Conservation (phyloP, 768 basidiomycete species). For the Agaricus sinodeliciosus region DNA sequence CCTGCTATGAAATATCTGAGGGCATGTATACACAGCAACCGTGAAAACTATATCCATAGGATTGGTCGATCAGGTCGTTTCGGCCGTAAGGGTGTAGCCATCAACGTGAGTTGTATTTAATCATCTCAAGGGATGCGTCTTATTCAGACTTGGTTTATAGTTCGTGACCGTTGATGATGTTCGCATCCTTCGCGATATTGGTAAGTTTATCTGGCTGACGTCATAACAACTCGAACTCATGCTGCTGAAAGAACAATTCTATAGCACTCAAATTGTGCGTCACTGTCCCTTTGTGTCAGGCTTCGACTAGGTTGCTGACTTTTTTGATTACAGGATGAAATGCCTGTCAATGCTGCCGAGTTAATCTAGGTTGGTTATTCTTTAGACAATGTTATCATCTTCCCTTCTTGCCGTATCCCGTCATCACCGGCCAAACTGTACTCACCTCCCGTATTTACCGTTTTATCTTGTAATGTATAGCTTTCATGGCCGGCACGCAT, state of each 20-base stretch:
- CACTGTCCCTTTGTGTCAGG: conserved; percentile 11
- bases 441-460: conserved; percentile 2
- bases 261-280: conserved; percentile 87
- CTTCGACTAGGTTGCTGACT: background rate
- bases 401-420: background rate
- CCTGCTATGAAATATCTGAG: conserved; percentile 2
- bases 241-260: conserved; percentile 74
- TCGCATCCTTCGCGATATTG: conserved; percentile 94
- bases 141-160: conserved; percentile 31
- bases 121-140: background rate
- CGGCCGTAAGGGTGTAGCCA: conserved; percentile 98
- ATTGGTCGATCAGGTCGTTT: conserved; percentile 99
- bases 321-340: conserved; percentile 68
- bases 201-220: conserved; percentile 34
- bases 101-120: conserved; percentile 64
- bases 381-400: background rate
- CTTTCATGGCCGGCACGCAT: background rate
- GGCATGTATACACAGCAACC: conserved; percentile 47
- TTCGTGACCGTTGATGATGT: conserved; percentile 95
- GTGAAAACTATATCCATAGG: conserved; percentile 99
- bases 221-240: conserved; percentile 5
- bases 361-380: conserved; percentile 60
- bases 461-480: conserved; percentile 12
- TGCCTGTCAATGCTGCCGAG: conserved; percentile 98
- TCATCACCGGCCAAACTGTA: background rate